Conservation (phyloP, 1,284 basidiomycete species). For the Trichosporon coremiiforme region DNA sequence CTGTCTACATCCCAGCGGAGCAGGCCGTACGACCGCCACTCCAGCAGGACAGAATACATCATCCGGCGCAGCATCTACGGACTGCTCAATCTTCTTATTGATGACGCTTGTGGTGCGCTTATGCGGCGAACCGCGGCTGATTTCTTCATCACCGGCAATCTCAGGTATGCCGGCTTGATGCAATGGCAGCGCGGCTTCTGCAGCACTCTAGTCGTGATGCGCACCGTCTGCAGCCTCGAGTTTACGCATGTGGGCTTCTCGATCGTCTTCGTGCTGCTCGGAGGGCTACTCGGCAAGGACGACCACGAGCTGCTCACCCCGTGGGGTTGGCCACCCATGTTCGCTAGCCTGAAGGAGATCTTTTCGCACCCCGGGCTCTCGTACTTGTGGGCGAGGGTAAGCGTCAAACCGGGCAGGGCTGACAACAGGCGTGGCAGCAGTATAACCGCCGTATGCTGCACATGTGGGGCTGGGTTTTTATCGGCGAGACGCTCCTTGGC, state of each 20-base stretch:
- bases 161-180: constrained; percentile 33
- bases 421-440: constrained; percentile 48
- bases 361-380: constrained; percentile 45
- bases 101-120: constrained; percentile 31
- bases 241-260: constrained; percentile 28
- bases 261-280: constrained; percentile 34
- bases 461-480: constrained; percentile 44
- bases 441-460: constrained; percentile 46
- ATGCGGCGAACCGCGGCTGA: constrained; percentile 36
- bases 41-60: constrained; percentile 34
- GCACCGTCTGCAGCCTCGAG: constrained; percentile 38
- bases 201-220: constrained; percentile 35
- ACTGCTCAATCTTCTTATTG: not conserved
- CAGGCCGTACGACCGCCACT: constrained; percentile 39
- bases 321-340: constrained; percentile 52
- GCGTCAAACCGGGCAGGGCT: constrained; percentile 19
- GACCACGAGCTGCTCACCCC: constrained; percentile 43
- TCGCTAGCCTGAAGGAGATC: constrained; percentile 40
- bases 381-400: constrained; percentile 49
- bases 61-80: constrained; percentile 25
- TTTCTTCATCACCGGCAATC: constrained; percentile 37
- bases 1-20: constrained; percentile 34
- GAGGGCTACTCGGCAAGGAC: constrained; percentile 41
- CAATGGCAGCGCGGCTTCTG: constrained; percentile 35
- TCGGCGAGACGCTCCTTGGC: constrained; percentile 48